Evolutionary conservation across 2,329 filamentous ascomycete genomes (phyloP).

Genomic region (Leptographium flavum): DNA sequence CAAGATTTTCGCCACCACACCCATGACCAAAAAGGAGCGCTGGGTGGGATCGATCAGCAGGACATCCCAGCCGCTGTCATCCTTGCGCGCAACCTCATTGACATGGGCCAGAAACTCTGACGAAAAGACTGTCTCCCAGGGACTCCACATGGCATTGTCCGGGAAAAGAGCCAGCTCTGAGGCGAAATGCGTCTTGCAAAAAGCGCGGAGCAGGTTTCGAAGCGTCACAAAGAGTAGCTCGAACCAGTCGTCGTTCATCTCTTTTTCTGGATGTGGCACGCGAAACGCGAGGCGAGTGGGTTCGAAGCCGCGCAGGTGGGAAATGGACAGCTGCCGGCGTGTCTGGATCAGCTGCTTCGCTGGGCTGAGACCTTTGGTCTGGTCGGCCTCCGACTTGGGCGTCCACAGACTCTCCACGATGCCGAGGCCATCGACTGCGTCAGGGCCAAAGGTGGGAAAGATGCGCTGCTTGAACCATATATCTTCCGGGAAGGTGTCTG

Average conservation of each 20-base stretch:
- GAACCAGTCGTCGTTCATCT: conserved; percentile 15
- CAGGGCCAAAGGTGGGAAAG: neutral
- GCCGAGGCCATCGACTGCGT: conserved; percentile 2
- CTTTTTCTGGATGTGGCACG: conserved; percentile 6
- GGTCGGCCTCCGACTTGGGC: conserved; percentile 1
- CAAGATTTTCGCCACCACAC: conserved; percentile 23
- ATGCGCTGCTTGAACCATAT: neutral
- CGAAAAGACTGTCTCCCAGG: conserved; percentile 9
- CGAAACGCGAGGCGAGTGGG: conserved; percentile 14
- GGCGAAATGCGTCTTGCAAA: conserved; percentile 17
- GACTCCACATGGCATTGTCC: neutral
- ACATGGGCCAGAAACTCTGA: conserved; percentile 21
- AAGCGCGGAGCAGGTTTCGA: conserved; percentile 12
- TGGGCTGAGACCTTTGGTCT: neutral
- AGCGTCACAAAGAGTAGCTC: conserved; percentile 16
- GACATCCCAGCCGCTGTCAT: conserved; percentile 22
- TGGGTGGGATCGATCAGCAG: conserved; percentile 17
- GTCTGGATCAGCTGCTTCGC: neutral
- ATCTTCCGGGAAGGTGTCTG: no score
- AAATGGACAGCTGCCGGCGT: neutral
- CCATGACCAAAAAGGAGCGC: conserved; percentile 21
- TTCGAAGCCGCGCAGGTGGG: conserved; percentile 6
- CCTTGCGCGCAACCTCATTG: conserved; percentile 19
- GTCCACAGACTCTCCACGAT: conserved; percentile 9
- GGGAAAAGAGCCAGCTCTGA: conserved; percentile 1